Conservation (phyloP, 345 rosid genomes). For the Populus tremula region DNA sequence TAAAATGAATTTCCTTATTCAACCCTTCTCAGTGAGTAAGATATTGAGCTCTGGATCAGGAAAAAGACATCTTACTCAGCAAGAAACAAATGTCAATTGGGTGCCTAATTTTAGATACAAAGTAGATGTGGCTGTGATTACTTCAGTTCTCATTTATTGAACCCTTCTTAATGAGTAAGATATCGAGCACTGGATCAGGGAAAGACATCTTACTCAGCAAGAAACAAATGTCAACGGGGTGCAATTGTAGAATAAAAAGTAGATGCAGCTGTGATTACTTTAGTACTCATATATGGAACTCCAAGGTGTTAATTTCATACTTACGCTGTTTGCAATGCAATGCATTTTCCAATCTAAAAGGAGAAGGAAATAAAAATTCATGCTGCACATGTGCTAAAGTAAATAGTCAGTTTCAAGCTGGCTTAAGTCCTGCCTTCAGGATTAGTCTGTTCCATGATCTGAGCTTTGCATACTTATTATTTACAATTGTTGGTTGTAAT, state of each 20-base stretch:
- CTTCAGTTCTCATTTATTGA: not conserved
- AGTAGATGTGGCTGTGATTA: not conserved
- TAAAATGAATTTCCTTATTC: not conserved
- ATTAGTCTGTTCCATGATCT: not conserved
- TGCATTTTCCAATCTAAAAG: not conserved
- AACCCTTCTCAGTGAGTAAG: not conserved
- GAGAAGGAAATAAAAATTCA: not conserved
- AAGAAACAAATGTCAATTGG: not conserved
- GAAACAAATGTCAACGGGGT: not conserved
- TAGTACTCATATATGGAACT: not conserved
- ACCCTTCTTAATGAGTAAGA: not conserved
- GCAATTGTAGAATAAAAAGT: not conserved
- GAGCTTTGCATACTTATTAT: not conserved
- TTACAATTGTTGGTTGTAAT: slow-evolving; percentile 9
- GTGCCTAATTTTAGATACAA: too few relatives aligned
- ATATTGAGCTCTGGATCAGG: not conserved
- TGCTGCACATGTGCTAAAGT: not conserved
- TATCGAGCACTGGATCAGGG: not conserved
- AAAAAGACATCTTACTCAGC: not conserved
- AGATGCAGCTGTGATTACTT: not conserved
- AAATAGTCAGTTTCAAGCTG: not conserved
- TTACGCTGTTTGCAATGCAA: not conserved
- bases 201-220: not conserved
- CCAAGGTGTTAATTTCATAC: not conserved
- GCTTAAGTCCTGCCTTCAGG: not conserved